Base-by-base conservation (phyloP, 2,329 filamentous ascomycete genomes). In the Sclerotinia subarctica region DNA sequence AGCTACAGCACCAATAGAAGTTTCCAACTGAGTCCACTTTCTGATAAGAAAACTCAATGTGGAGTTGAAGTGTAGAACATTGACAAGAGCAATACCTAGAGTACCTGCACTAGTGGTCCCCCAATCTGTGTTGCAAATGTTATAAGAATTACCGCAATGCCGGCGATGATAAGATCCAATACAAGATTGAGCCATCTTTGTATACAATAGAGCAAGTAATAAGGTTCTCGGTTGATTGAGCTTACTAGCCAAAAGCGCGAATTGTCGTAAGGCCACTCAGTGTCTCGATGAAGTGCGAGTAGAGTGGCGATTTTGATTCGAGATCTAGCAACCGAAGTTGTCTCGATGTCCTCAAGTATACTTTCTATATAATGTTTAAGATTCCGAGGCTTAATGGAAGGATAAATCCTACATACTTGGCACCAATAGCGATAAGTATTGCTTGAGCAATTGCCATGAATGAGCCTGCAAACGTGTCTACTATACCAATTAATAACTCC, bases 11-110 rank as follows among this genome's bases (percentile, higher is more conserved):
- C 86, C 86, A 57, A 88, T 82, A 56, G 82, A 81, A 0, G 85
- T 88, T 72, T 88, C 86, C 21, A 88, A 77, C 53, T 81, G 80
- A 0, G 85, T 87, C 85, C 85, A 88, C 57, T 80, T 81, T 19
- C 35, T 58, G 7, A 75, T 67, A 15, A 75, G 49, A 1, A 44
- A 26, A 2, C 60, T 49, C 24, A 76, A 65, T 24, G 26, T 68
- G 1, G 49, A 46, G 26, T 69, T 73, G 46, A 74, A 74, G 3
- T 32, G 53, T 21, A 76, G 47, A n/a, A 76, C 58, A 11, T 68
- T 66, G 15, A 66, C 70, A 2, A 76, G 52, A 4, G 71, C 65
- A 1, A 74, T 64, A 13, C 74, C 74, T 2, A 73, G 57, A 13
- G 56, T 53, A 19, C 70, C 73, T 42, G 66, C 58, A 57, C 65